phyloP scores from a whole-genome alignment of 1,284 basidiomycete species.

The Sanghuangporus baumii region DNA sequence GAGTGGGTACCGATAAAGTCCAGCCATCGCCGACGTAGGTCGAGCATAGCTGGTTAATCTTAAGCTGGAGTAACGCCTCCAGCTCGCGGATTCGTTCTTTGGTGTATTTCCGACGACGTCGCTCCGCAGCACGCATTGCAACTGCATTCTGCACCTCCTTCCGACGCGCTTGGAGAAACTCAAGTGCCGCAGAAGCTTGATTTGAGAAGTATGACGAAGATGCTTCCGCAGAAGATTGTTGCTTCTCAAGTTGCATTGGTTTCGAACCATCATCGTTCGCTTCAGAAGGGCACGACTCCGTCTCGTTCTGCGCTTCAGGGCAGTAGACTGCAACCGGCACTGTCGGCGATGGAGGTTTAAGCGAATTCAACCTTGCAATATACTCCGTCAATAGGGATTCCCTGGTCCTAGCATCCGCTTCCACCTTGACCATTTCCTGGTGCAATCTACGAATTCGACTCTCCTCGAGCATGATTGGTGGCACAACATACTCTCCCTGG shows the following conservation, averaged over 20 bases:
- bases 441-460: constrained; percentile 8
- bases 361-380: constrained; percentile 5
- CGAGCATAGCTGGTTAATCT: background rate
- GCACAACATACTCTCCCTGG: background rate
- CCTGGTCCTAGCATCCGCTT: constrained; percentile 1
- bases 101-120: constrained; percentile 6
- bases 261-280: background rate
- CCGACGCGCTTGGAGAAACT: constrained; percentile 3
- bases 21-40: background rate
- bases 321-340: background rate
- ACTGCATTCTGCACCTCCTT: constrained; percentile 10
- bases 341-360: background rate
- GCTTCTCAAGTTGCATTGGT: background rate
- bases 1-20: background rate
- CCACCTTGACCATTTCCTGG: background rate
- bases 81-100: constrained; percentile 14
- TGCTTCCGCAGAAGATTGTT: background rate
- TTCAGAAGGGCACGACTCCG: background rate
- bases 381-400: constrained; percentile 11
- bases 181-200: background rate
- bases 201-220: background rate
- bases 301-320: background rate
- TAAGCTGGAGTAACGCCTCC: constrained; percentile 10
- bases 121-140: constrained; percentile 8
- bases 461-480: constrained; percentile 10